Conservation (phyloP, 106 monocot species). For the Vanilla planifolia region DNA sequence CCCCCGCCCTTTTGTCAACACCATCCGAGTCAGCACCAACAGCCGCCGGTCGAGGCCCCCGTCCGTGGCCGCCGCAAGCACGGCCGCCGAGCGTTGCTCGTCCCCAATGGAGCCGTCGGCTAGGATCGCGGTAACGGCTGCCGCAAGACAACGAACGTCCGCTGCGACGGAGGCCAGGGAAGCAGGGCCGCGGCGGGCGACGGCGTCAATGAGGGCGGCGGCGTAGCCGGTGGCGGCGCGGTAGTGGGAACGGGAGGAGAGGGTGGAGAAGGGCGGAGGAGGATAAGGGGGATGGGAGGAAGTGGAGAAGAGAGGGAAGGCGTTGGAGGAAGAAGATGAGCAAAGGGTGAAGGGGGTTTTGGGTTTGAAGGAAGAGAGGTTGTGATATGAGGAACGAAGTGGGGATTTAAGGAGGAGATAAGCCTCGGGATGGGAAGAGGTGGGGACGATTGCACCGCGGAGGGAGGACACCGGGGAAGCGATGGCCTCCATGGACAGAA, state of each 20-base stretch:
- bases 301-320: slow-evolving; percentile 4
- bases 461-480: no score
- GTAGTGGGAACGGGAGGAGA: neutral
- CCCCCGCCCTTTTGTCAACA: slow-evolving; percentile 34
- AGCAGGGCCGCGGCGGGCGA: slow-evolving; percentile 14
- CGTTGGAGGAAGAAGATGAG: neutral
- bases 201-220: slow-evolving; percentile 51
- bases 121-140: neutral
- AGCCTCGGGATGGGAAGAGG: no score
- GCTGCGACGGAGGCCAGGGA: slow-evolving; percentile 7
- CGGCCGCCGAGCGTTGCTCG: slow-evolving; percentile 1
- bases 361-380: slow-evolving; percentile 17
- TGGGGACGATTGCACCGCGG: no score
- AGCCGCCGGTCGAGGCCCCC: slow-evolving; percentile 23
- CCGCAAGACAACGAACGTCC: slow-evolving; percentile 20
- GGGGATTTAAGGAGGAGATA: slow-evolving; percentile 5
- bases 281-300: slow-evolving; percentile 1
- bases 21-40: slow-evolving; percentile 37
- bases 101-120: neutral
- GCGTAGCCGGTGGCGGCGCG: slow-evolving; percentile 61
- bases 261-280: neutral
- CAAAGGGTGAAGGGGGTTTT: slow-evolving; percentile 10
- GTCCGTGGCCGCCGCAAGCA: neutral
- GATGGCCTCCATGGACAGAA: no score
- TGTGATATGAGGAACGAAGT: neutral